These are phyloP conservation scores for Suillus occidentalis DNA, from an alignment of 768 basidiomycete genomes.

Conservation along the genomic window DNA sequence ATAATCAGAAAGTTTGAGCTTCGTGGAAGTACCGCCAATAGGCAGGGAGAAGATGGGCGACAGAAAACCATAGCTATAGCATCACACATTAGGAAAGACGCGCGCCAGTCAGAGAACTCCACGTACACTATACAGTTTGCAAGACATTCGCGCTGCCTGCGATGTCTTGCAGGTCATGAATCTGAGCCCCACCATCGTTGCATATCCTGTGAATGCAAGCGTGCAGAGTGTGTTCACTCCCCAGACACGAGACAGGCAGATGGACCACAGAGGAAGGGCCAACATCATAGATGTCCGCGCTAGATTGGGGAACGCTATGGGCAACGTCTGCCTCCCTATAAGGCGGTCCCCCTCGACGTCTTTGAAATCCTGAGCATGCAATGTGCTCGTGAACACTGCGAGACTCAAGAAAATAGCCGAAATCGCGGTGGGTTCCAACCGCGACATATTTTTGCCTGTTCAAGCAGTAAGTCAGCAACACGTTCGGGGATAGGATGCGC, in stretches of 20 bases:
- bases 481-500: neutral
- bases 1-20: neutral
- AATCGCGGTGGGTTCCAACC: constrained; percentile 10
- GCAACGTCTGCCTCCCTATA: constrained; percentile 38
- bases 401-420: constrained; percentile 29
- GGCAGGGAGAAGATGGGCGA: constrained; percentile 12
- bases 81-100: neutral
- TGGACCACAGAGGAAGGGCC: constrained; percentile 25
- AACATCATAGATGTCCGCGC: constrained; percentile 20
- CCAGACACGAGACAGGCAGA: constrained; percentile 24
- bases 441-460: constrained; percentile 19
- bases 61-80: constrained; percentile 9
- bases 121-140: constrained; percentile 24
- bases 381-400: constrained; percentile 31
- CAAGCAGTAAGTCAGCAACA: neutral
- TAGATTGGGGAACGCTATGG: constrained; percentile 36
- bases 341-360: constrained; percentile 41
- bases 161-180: constrained; percentile 20
- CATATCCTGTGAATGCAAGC: constrained; percentile 18
- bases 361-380: constrained; percentile 33
- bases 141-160: constrained; percentile 23
- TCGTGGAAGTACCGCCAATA: constrained; percentile 11
- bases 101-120: neutral
- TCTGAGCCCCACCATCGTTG: constrained; percentile 17
- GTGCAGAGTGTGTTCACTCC: constrained; percentile 14